These are phyloP conservation scores for Pythium myriotylum DNA, from an alignment of 352 stramenopile species.

Conservation along the genomic window DNA sequence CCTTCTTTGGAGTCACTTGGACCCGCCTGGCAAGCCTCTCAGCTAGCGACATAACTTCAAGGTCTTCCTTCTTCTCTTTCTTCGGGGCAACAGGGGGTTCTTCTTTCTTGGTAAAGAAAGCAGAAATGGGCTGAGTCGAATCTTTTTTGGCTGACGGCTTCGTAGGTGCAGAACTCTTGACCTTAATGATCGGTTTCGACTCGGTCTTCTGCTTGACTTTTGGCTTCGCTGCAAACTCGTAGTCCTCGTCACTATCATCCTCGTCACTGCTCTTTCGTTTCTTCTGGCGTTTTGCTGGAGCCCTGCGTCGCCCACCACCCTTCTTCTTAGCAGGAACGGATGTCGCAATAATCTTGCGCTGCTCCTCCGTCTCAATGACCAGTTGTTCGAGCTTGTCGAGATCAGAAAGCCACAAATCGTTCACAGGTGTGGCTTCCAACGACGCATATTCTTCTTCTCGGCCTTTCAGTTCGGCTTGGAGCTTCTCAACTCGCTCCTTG, in stretches of 20 bases:
- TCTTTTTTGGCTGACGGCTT: conserved; percentile 31
- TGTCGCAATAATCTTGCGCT: conserved; percentile 53
- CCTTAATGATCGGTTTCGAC: conserved; percentile 20
- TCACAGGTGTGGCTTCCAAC: conserved; percentile 80
- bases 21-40: conserved; percentile 64
- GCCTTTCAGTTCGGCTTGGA: conserved; percentile 88
- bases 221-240: conserved; percentile 40
- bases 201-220: conserved; percentile 53
- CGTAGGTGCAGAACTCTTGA: conserved; percentile 23
- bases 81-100: conserved; percentile 26
- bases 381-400: conserved; percentile 88
- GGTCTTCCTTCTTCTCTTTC: conserved; percentile 56
- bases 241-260: conserved; percentile 62
- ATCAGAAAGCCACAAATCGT: conserved; percentile 94
- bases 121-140: conserved; percentile 36
- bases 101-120: conserved; percentile 49
- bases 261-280: conserved; percentile 51
- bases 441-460: conserved; percentile 84
- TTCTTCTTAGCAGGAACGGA: conserved; percentile 68
- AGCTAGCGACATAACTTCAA: conserved; percentile 75
- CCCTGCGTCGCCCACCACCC: conserved; percentile 26
- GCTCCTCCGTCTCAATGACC: conserved; percentile 66
- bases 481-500: conserved; percentile 91
- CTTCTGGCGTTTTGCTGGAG: conserved; percentile 47
- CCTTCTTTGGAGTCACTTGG: conserved; percentile 52